Evolutionary conservation across 2,329 filamentous ascomycete species (phyloP).

Genomic region (Alternaria brassicicola): DNA sequence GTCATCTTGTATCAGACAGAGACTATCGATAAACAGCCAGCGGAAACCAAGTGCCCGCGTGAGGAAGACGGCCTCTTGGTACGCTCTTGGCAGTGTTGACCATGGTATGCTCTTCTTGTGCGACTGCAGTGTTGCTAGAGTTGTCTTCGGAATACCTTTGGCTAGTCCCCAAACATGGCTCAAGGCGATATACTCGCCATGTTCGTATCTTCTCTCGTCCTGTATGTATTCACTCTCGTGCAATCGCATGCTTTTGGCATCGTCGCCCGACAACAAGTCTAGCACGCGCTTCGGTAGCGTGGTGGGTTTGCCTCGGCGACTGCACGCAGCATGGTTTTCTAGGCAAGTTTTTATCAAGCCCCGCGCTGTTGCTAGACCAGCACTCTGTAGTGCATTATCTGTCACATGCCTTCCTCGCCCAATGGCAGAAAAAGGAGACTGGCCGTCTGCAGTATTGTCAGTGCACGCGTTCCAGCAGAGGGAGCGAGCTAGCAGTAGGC

Average conservation of each 20-base stretch:
- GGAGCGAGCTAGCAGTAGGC: constrained; percentile 6
- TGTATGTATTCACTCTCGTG: constrained; percentile 37
- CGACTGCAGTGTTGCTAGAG: constrained; percentile 30
- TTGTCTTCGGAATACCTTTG: constrained; percentile 38
- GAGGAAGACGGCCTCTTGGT: constrained; percentile 46
- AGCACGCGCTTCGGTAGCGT: constrained; percentile 40
- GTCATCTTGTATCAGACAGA: constrained; percentile 45
- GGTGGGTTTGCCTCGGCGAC: constrained; percentile 26
- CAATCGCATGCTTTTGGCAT: constrained; percentile 38
- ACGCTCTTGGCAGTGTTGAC: constrained; percentile 38
- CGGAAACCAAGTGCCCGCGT: constrained; percentile 45
- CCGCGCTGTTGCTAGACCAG: constrained; percentile 33
- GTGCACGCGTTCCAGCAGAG: constrained; percentile 1
- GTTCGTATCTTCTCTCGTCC: constrained; percentile 36
- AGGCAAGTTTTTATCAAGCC: constrained; percentile 41
- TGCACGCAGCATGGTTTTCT: constrained; percentile 39
- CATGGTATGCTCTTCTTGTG: constrained; percentile 40
- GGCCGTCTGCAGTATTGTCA: constrained; percentile 37
- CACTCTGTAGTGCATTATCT: constrained; percentile 37
- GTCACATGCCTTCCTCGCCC: constrained; percentile 41
- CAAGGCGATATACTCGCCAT: constrained; percentile 42
- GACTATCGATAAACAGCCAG: constrained; percentile 47
- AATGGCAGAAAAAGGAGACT: constrained; percentile 45
- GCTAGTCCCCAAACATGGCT: constrained; percentile 44
- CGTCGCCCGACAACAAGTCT: constrained; percentile 35